Evolutionary conservation across 2,329 filamentous ascomycete species (phyloP).

Genomic region (Leptographium procerum): DNA sequence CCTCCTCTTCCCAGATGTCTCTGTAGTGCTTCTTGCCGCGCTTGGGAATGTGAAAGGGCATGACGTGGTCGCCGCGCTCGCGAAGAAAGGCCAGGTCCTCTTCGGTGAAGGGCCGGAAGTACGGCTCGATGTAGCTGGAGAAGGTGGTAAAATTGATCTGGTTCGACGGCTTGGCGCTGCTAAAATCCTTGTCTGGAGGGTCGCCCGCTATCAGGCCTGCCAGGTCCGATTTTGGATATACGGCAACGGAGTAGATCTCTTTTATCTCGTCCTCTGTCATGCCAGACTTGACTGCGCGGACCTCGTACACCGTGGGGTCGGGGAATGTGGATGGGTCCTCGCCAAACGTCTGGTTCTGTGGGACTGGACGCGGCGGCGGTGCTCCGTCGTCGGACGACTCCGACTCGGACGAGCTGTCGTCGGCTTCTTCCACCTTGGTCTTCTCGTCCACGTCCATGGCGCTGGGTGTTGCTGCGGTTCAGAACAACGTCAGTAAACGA

Average conservation of each 20-base stretch:
- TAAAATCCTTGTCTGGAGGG: slow-evolving; percentile 91
- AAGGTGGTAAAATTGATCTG: slow-evolving; percentile 94
- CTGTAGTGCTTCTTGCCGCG: slow-evolving; percentile 77
- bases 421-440: slow-evolving; percentile 14
- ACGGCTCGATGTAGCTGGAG: slow-evolving; percentile 83
- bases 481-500: background rate
- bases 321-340: slow-evolving; percentile 83
- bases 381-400: slow-evolving; percentile 46
- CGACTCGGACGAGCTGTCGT: slow-evolving; percentile 29
- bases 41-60: slow-evolving; percentile 75
- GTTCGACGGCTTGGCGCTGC: slow-evolving; percentile 81
- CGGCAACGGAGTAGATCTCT: slow-evolving; percentile 76
- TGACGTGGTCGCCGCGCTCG: slow-evolving; percentile 75
- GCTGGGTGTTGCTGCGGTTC: background rate
- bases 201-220: slow-evolving; percentile 77
- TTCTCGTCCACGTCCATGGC: slow-evolving; percentile 17
- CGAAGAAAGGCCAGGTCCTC: slow-evolving; percentile 89
- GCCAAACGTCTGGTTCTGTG: slow-evolving; percentile 80
- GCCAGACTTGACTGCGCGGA: slow-evolving; percentile 58
- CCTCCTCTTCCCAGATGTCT: slow-evolving; percentile 90
- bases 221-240: slow-evolving; percentile 72
- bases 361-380: slow-evolving; percentile 51
- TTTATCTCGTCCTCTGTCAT: slow-evolving; percentile 82
- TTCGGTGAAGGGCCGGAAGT: slow-evolving; percentile 78
- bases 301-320: slow-evolving; percentile 91